Base-by-base conservation (phyloP, 495 filamentous ascomycete genomes). In the Tirmania nivea region DNA sequence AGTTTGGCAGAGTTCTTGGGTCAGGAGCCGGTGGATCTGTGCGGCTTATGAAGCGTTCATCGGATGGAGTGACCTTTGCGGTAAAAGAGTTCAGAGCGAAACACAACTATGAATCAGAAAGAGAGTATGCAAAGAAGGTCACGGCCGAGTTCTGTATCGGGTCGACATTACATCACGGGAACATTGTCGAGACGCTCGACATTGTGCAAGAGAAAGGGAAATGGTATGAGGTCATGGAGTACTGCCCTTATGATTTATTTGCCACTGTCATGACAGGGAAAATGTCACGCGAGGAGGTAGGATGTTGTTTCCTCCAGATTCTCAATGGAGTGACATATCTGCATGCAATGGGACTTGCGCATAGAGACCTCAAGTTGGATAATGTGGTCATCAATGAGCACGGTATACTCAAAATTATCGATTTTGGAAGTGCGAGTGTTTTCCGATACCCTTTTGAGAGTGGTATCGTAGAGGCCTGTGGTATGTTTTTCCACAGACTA, bases 171-270 rank as follows among this genome's bases (percentile, higher is more conserved):
- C 90, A 96, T 62, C 90, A 99, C 61, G 90, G 92, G 52, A 99
- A 99, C 66, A 87, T 99, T 58, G 94, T 99, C 62, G 90, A 96
- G 66, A 95, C 90, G 9, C 73, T 99, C 36, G 90, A 99, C 65
- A 94, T 99, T 57, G 78, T 99, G 14, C 82, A 94, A 56, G 90
- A 99, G 71, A 89, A 86, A 65, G 80, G 77, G 31, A 84, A 81
- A 57, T 99, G 90, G 88, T 99, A 92, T 66, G 92, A 94, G 64
- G 90, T 99, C 34, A 99, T 99, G 90, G 90, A 99, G 64, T 96
- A 92, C 65, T 92, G 87, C n/a, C 90, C 90, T 6, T 99, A 70
- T 60, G 90, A 99, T 67, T 73, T 99, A 14, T 99, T 99, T 66
- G 90, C 90, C 21, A 93, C 92, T 56, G 90, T 99, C 57, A 99